Percentiles rank a stretch among this genome's conserved stretches.
Conservation (phyloP, 257 asterid genomes). For the Thymus quinquecostatus region DNA sequence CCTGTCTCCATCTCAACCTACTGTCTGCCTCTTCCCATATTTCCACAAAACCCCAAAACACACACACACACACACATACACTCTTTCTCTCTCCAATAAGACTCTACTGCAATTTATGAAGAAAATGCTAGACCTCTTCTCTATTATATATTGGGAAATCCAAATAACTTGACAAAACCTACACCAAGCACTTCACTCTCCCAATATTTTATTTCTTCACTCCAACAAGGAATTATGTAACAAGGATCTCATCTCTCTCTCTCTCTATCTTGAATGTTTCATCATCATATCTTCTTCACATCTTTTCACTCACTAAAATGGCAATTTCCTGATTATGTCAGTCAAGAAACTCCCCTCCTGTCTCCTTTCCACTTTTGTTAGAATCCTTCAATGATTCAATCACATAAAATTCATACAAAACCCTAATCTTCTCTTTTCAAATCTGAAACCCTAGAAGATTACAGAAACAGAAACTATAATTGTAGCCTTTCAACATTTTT, state of each 20-base stretch:
- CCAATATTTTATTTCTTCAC: slow-evolving; percentile 13
- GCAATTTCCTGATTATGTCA: slow-evolving; percentile 23
- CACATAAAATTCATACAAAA: background rate
- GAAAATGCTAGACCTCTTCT: background rate
- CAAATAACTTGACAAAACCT: slow-evolving; percentile 2
- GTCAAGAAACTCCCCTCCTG: slow-evolving; percentile 20
- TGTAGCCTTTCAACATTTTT: background rate
- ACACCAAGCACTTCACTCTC: slow-evolving; percentile 15
- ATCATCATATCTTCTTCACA: background rate
- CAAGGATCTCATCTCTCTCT: background rate
- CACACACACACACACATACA: background rate
- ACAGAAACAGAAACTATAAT: no score
- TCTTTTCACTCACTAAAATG: slow-evolving; percentile 19
- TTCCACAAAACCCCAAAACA: slow-evolving; percentile 5
- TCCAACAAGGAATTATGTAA: background rate
- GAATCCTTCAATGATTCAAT: background rate
- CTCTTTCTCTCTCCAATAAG: background rate
- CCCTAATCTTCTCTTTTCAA: background rate
- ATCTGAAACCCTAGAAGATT: slow-evolving; percentile 31
- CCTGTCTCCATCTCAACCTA: slow-evolving; percentile 35
- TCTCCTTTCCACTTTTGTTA: background rate
- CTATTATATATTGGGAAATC: slow-evolving; percentile 15
- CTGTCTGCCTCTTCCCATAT: slow-evolving; percentile 28
- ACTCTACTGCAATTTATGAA: slow-evolving; percentile 15
- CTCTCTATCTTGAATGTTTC: slow-evolving; percentile 3